Conservation (phyloP, 140 eudicot genomes). For the Ambrosia hybrid region DNA sequence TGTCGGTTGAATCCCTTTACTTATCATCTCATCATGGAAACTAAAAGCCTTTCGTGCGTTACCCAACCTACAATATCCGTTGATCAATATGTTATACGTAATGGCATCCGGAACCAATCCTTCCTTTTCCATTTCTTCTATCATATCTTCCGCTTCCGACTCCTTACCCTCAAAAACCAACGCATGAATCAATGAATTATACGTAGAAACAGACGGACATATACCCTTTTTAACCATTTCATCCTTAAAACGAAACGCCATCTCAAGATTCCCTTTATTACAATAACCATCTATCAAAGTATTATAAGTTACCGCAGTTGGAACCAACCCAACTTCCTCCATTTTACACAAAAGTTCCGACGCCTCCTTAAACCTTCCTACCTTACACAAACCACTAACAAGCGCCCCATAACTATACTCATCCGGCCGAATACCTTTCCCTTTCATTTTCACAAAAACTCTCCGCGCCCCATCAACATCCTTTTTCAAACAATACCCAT, state of each 20-base stretch:
- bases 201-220: slow-evolving; percentile 55
- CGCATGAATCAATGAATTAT: slow-evolving; percentile 58
- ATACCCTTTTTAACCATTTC: slow-evolving; percentile 62
- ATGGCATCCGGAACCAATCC: slow-evolving; percentile 51
- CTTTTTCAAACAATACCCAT: slow-evolving; percentile 56
- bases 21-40: slow-evolving; percentile 69
- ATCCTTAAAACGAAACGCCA: slow-evolving; percentile 55
- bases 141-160: slow-evolving; percentile 51
- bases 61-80: slow-evolving; percentile 63
- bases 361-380: slow-evolving; percentile 50
- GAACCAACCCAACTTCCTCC: slow-evolving; percentile 52
- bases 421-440: slow-evolving; percentile 55
- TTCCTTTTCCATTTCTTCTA: slow-evolving; percentile 57
- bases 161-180: slow-evolving; percentile 52
- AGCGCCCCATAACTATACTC: slow-evolving; percentile 57
- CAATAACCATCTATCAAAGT: slow-evolving; percentile 66
- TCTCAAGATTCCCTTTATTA: slow-evolving; percentile 58
- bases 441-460: slow-evolving; percentile 47
- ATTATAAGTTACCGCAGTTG: slow-evolving; percentile 56
- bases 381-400: slow-evolving; percentile 58
- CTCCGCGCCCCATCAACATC: slow-evolving; percentile 55
- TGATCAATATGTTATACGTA: slow-evolving; percentile 75
- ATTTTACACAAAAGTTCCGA: slow-evolving; percentile 43
- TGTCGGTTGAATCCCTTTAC: slow-evolving; percentile 57
- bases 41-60: slow-evolving; percentile 55